Evolutionary conservation across 192 early-diverging fungal genomes (phyloP), one percentile per base, ranked within the genome.

Genomic region (Gorgonomyces haynaldii): DNA sequence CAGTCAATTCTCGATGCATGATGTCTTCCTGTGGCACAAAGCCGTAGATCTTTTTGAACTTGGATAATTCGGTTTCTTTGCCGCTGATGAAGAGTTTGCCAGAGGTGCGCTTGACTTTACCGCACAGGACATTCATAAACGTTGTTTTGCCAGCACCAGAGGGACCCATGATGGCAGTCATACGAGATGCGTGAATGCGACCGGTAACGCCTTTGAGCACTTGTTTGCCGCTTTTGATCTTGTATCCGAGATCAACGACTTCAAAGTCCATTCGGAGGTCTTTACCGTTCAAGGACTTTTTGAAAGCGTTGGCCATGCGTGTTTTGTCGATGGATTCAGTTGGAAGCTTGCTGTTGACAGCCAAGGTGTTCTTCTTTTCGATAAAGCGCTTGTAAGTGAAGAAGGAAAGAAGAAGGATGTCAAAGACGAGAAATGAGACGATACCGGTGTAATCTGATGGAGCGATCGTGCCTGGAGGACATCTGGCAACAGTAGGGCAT

Each of bases 101-200:
- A 13, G 42, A 42, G 10, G 62, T 56, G 24, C 58, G 38, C n/a
- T 36, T 41, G 2, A 48, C 50, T 37, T 68, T 68, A 10, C 66
- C 66, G 19, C 31, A 42, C 16, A 57, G 54, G 4, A 57, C 13
- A 43, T 52, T 57, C 56, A 57, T 55, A 44, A 57, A 57, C 0
- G 56, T 57, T 16, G 56, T 58, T 28, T 57, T 57, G 2, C 91
- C 94, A 3, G 90, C 86, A 8, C 91, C 91, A 23, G 79, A 83
- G 1, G 87, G 88, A 1, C 91, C 94, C 80, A 95, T 96, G 15
- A 98, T 79, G 3, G 88, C 89, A 51, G 86, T 71, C 48, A 89
- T 62, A 20, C 84, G 74, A 25, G 84, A 86, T 1, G 84, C 70
- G 19, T 72, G 61, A 17, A 85, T 78, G 23, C 71, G 64, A 16